Conservation (phyloP, 2,329 filamentous ascomycete species). For the Tothia fuscella region DNA sequence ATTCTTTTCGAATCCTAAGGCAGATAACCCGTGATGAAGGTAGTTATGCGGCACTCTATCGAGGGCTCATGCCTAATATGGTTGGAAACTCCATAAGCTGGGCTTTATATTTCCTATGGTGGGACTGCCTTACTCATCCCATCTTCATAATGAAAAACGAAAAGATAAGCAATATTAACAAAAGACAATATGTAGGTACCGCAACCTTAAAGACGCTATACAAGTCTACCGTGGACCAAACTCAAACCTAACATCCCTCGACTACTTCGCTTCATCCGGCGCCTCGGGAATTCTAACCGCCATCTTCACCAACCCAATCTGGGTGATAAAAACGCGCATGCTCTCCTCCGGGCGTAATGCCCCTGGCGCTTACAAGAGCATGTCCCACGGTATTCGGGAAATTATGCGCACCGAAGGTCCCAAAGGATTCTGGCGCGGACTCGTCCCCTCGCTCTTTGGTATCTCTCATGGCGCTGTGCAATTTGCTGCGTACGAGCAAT, state of each 20-base stretch:
- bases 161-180: too few species aligned
- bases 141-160: too few species aligned
- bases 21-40: constrained; percentile 43
- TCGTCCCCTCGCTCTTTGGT: constrained; percentile 71
- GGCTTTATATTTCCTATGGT: constrained; percentile 79
- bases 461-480: constrained; percentile 89
- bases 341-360: constrained; percentile 65
- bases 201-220: constrained; percentile 46
- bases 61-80: constrained; percentile 80
- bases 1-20: constrained; percentile 40
- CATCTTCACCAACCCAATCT: constrained; percentile 82
- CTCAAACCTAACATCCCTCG: constrained; percentile 43
- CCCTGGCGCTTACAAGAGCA: constrained; percentile 68
- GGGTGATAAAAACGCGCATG: constrained; percentile 98
- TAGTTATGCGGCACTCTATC: constrained; percentile 61
- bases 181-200: constrained; percentile 29
- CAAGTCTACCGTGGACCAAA: constrained; percentile 27
- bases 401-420: constrained; percentile 62
- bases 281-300: constrained; percentile 62
- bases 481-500: constrained; percentile 83
- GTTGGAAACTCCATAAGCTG: constrained; percentile 83
- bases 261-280: constrained; percentile 73
- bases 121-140: neutral
- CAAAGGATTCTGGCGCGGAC: constrained; percentile 75
- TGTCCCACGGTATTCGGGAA: constrained; percentile 55